Evolutionary conservation across 345 rosid species (phyloP).

Genomic region (Crucihimalaya himalaica): DNA sequence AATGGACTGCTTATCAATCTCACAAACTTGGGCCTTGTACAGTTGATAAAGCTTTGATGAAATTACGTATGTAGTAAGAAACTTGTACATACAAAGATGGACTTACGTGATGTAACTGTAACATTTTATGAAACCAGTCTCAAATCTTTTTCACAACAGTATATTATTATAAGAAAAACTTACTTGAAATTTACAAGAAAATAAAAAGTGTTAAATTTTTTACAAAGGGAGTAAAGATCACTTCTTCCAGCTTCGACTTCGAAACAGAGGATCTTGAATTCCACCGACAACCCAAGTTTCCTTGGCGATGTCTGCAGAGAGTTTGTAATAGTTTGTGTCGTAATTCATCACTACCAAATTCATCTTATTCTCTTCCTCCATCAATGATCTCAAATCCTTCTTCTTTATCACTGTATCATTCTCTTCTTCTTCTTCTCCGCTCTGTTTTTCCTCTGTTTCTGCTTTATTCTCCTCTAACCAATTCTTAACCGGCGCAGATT

Average conservation of each 20-base stretch:
- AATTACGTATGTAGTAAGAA: too few relatives aligned
- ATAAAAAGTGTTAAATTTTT: neutral
- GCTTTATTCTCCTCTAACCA: constrained; percentile 43
- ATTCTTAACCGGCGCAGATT: constrained; percentile 79
- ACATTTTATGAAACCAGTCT: constrained; percentile 2
- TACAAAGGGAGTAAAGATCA: constrained; percentile 36
- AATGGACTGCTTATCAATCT: neutral
- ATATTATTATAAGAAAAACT: constrained; percentile 9
- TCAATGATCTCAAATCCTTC: constrained; percentile 53
- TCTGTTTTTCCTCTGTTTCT: constrained; percentile 30
- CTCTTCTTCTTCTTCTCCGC: constrained; percentile 22
- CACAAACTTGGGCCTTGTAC: too few relatives aligned
- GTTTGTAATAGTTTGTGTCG: constrained; percentile 60
- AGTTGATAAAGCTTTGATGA: too few relatives aligned
- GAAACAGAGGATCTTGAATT: constrained; percentile 53
- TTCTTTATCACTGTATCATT: constrained; percentile 31
- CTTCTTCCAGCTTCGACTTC: constrained; percentile 79
- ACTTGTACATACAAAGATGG: too few relatives aligned
- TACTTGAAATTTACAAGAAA: constrained; percentile 9
- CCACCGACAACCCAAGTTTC: constrained; percentile 90
- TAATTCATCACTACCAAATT: constrained; percentile 52
- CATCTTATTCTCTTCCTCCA: constrained; percentile 67
- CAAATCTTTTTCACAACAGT: neutral
- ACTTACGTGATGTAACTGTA: neutral
- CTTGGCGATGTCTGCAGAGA: constrained; percentile 67